Evolutionary conservation across 352 stramenopile genomes (phyloP), one percentile per base, ranked within the genome.

Genomic region (Phytophthora tentaculata): DNA sequence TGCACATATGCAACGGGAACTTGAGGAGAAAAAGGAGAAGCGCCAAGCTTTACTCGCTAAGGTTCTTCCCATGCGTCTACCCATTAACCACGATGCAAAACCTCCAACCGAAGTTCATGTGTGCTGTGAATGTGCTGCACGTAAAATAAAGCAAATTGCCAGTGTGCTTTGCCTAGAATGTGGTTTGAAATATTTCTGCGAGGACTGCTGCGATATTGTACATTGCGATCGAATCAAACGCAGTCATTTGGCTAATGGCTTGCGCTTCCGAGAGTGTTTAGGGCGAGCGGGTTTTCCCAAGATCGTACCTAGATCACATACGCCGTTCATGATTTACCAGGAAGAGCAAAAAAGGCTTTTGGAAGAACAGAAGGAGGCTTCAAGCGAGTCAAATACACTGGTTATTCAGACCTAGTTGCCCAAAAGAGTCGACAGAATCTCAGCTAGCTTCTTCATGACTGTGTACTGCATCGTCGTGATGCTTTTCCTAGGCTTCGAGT

Each of bases 391-490:
- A 10, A 67, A 71, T 61, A 51, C 55, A 57, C 47, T 75, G 50
- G 45, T 64, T 29, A 51, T 71, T 64, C 32, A 57, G 54, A 39
- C 55, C 16, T 71, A 74, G 10, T 43, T 23, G 32, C 24, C 56
- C 43, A 66, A 67, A 14, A 14, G 28, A 22, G 2, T n/a, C n/a
- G 68, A 61, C 35, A 79, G 32, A 10, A 80, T 79, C 35, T 78
- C 60, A 6, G 77, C 39, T 16, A 89, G 57, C 49, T 70, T 72
- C 64, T 84, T 81, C 50, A 86, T 23, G 50, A 86, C 71, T 19
- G 72, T 74, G 66, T 89, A 89, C 66, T 89, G 81, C 77, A 83
- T 87, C 1, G 81, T 88, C 28, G 79, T 88, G 52, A 89, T 68
- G 13, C 61, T 76, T n/a, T 82, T 84, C 20, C 61, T 59, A 1